A percentile compares a stretch with the other conserved stretches of the same genome.
These are phyloP conservation scores for Paramecium sonneborni DNA, from an alignment of 73 alveolate genomes.

Conservation along the genomic window DNA sequence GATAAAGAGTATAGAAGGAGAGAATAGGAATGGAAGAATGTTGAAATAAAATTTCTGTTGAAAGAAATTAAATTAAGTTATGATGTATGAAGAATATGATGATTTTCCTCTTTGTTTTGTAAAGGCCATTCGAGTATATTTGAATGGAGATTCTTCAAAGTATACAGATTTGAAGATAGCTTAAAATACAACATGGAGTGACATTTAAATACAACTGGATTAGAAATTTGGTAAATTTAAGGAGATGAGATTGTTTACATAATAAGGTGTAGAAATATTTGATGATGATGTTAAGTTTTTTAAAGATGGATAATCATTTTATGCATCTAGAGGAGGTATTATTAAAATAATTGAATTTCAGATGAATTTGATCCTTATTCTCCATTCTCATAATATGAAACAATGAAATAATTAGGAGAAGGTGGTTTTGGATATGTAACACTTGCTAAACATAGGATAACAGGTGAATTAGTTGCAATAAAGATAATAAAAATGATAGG, in stretches of 20 bases:
- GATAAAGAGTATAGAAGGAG: background rate
- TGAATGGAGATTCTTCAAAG: constrained; percentile 45
- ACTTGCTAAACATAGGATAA: constrained; percentile 82
- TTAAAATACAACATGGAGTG: constrained; percentile 4
- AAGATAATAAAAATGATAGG: constrained; percentile 80
- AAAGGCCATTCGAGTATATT: constrained; percentile 4
- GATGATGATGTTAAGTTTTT: constrained; percentile 51
- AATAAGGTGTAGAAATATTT: constrained; percentile 60
- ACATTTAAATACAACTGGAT: background rate
- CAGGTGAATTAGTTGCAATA: constrained; percentile 92
- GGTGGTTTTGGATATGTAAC: constrained; percentile 97
- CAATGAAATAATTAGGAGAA: constrained; percentile 82
- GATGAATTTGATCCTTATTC: constrained; percentile 70
- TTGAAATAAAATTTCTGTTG: background rate
- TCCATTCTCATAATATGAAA: constrained; percentile 61
- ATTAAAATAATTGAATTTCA: background rate
- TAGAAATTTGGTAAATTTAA: constrained; percentile 43
- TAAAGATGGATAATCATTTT: constrained; percentile 53
- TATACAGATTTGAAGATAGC: background rate
- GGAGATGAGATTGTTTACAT: constrained; percentile 40
- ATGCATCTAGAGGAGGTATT: constrained; percentile 66
- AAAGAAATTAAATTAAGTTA: background rate
- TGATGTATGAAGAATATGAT: constrained; percentile 44
- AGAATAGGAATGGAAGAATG: background rate
- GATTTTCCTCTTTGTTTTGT: background rate